Percentiles rank a stretch among this genome's conserved stretches.
These are phyloP conservation scores for Apiotrichum gamsii DNA, from an alignment of 1,284 basidiomycete species.

Conservation along the genomic window DNA sequence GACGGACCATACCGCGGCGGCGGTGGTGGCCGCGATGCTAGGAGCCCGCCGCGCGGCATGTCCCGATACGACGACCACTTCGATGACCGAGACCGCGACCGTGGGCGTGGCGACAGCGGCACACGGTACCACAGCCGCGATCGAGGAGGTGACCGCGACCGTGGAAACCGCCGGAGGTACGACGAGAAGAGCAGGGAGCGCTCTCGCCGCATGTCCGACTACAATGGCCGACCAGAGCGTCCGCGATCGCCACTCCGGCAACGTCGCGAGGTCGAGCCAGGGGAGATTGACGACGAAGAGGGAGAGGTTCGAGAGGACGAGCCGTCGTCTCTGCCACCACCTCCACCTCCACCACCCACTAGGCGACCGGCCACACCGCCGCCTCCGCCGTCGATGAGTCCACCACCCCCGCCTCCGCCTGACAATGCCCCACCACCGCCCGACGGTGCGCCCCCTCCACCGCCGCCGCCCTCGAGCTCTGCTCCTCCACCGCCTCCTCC, in stretches of 20 bases:
- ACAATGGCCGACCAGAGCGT: too few relatives aligned
- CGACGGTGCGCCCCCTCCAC: slow-evolving; percentile 23
- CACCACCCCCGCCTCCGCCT: slow-evolving; percentile 8
- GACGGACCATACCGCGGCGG: too few relatives aligned
- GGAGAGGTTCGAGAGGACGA: slow-evolving; percentile 7
- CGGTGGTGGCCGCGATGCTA: too few relatives aligned
- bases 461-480: slow-evolving; percentile 8
- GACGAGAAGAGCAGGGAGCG: background rate
- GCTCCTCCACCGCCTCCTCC: slow-evolving; percentile 19
- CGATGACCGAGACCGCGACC: background rate
- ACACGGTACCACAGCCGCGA: background rate
- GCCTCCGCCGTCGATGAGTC: background rate
- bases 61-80: too few relatives aligned
- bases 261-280: too few relatives aligned
- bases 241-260: too few relatives aligned
- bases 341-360: background rate
- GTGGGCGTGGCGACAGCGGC: background rate
- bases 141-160: background rate
- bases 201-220: too few relatives aligned
- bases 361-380: too few relatives aligned
- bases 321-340: background rate
- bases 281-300: slow-evolving; percentile 4
- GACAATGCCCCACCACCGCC: slow-evolving; percentile 44
- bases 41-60: too few relatives aligned
- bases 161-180: slow-evolving; percentile 3